Evolutionary conservation across 768 basidiomycete species (phyloP), one percentile per base, ranked within the genome.

Genomic region (Lactifluus echinatus): DNA sequence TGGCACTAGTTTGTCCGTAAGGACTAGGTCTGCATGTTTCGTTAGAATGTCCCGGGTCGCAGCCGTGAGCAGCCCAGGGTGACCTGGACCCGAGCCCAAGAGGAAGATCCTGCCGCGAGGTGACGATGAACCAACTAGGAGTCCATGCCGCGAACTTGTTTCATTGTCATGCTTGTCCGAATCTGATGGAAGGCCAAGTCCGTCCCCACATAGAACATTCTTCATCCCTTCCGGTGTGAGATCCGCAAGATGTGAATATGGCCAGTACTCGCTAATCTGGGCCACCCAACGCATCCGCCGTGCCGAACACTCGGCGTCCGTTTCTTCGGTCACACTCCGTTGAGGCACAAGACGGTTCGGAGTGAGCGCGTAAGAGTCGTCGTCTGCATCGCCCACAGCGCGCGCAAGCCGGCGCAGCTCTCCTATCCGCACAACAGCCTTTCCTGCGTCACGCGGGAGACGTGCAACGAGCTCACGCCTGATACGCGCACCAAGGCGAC

Each of bases 201-300:
- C 63, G 12, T 67, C 62, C 1, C 76, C 79, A 39, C 75, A 73
- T 23, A 92, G 68, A 6, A 89, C 69, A n/a, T 75, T 72, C 11
- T 75, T 69, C 82, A 94, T 88, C 4, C 92, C 89, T 19, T 65
- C 66, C 37, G 79, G 75, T 17, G 81, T 74, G 78, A 96, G 79
- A 10, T 72, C 69, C 0, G 90, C 85, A 8, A 97, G 78, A 40
- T 80, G 82, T 11, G 85, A 78, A 47, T 93, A 75, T 0, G 92
- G 85, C 90, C 93, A 97, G 69, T 96, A 97, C 68, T 97, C 94
- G 76, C 92, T 94, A 64, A 98, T 81, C 68, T 97, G 95, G 0
- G 92, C 85, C 3, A 96, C 85, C 91, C 93, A 97, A 69, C 86
- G 83, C 81, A 96, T 89, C 15, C 88, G 76, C 31, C 93, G 76